phyloP scores from a whole-genome alignment of 2,329 filamentous ascomycete species.

The Lecanicillium sp. region DNA sequence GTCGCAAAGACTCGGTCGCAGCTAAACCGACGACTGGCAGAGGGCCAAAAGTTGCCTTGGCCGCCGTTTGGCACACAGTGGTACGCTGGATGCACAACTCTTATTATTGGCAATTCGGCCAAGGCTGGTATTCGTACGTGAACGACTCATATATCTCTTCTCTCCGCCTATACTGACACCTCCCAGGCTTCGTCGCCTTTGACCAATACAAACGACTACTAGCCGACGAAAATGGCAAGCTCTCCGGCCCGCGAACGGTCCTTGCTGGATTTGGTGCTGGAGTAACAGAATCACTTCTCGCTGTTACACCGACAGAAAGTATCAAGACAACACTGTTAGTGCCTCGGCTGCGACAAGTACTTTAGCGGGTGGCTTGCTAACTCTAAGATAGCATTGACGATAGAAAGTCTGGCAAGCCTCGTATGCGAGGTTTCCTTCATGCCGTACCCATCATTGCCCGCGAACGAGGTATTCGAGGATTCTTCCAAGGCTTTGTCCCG shows the following conservation, averaged over 20 bases:
- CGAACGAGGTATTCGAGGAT: conserved; percentile 81
- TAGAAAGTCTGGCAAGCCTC: conserved; percentile 74
- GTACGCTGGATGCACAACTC: conserved; percentile 96
- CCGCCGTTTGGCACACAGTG: conserved; percentile 88
- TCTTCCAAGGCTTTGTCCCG: conserved; percentile 94
- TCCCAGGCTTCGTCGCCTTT: conserved; percentile 79
- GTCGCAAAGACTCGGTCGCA: conserved; percentile 94
- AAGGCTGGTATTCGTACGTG: conserved; percentile 87
- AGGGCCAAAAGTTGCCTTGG: conserved; percentile 84
- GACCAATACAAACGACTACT: conserved; percentile 86
- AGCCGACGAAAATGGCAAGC: conserved; percentile 74
- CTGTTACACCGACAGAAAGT: conserved; percentile 93
- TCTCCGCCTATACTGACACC: neutral
- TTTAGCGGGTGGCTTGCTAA: neutral
- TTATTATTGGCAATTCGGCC: conserved; percentile 92
- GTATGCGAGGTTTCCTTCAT: conserved; percentile 87
- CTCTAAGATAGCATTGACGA: conserved; percentile 73
- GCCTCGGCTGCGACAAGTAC: neutral
- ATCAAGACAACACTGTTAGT: conserved; percentile 87
- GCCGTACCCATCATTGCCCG: conserved; percentile 79
- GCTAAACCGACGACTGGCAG: conserved; percentile 75
- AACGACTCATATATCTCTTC: neutral
- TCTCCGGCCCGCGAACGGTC: conserved; percentile 84
- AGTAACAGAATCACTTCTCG: conserved; percentile 84
- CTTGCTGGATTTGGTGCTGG: conserved; percentile 91